Conservation (phyloP, 2,329 filamentous ascomycete genomes). For the Neofusicoccum sp. region DNA sequence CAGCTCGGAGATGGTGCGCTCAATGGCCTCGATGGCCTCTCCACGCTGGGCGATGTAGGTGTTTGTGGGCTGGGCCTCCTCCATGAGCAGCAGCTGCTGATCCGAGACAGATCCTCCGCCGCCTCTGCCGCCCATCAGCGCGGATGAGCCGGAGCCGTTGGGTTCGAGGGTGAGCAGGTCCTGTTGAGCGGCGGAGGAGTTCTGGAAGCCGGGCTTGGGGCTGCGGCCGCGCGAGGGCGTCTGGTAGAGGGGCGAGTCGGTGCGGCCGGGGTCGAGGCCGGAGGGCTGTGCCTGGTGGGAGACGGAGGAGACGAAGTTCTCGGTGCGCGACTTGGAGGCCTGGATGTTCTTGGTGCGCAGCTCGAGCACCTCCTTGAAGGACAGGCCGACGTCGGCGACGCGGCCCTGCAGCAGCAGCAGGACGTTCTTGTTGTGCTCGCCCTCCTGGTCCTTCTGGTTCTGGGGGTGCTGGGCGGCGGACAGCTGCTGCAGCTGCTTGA, state of each 20-base stretch:
- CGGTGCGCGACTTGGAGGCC: conserved; percentile 84
- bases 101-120: conserved; percentile 61
- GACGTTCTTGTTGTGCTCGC: conserved; percentile 97
- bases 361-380: conserved; percentile 97
- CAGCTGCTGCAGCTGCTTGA: conserved; percentile 75
- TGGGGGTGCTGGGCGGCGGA: conserved; percentile 72
- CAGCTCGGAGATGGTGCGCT: conserved; percentile 89
- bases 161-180: conserved; percentile 85
- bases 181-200: conserved; percentile 45
- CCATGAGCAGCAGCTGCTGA: conserved; percentile 82
- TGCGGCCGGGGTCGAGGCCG: conserved; percentile 63
- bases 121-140: conserved; percentile 10
- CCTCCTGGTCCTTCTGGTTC: conserved; percentile 66
- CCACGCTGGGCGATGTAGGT: conserved; percentile 90
- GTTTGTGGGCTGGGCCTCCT: conserved; percentile 83
- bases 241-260: conserved; percentile 82
- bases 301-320: conserved; percentile 93
- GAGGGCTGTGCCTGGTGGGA: conserved; percentile 55
- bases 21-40: conserved; percentile 94
- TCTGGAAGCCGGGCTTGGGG: conserved; percentile 44
- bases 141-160: conserved; percentile 40
- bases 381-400: conserved; percentile 85
- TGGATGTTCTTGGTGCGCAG: conserved; percentile 97
- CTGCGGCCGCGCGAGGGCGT: conserved; percentile 67
- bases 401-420: conserved; percentile 88